These are phyloP conservation scores for Moringa oleifera DNA, from an alignment of 345 rosid genomes.

Conservation along the genomic window DNA sequence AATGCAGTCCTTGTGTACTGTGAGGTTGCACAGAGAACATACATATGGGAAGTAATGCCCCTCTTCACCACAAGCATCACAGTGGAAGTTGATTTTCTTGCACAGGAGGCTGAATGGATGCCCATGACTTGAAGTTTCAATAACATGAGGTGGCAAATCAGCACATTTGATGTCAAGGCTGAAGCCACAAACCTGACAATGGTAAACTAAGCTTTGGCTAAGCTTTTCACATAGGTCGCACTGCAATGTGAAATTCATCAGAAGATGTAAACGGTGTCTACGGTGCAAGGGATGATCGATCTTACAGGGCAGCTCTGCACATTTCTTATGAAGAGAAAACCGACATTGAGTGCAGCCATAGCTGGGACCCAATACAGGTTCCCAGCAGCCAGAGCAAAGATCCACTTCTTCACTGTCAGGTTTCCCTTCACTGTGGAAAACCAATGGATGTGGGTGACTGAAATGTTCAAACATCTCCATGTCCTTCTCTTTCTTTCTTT, in stretches of 20 bases:
- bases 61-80: constrained; percentile 17
- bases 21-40: not conserved
- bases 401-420: not conserved
- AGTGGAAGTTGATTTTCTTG: constrained; percentile 4
- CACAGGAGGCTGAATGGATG: constrained; percentile 15
- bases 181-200: constrained; percentile 10
- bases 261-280: constrained; percentile 5
- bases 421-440: not conserved
- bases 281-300: constrained; percentile 7
- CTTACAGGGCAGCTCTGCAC: not conserved
- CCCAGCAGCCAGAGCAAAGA: not conserved
- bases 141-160: not conserved
- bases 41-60: constrained; percentile 11
- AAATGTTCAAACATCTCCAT: not conserved
- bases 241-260: not conserved
- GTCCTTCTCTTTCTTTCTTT: too few species aligned
- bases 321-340: not conserved
- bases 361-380: not conserved
- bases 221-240: too few species aligned
- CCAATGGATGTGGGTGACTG: not conserved
- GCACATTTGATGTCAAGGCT: not conserved
- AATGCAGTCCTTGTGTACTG: constrained; percentile 12
- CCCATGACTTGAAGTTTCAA: constrained; percentile 15
- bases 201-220: constrained; percentile 1
- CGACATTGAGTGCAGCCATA: not conserved